Conservation (phyloP, 108 stramenopile species). For the Fragilaria crotonensis region DNA sequence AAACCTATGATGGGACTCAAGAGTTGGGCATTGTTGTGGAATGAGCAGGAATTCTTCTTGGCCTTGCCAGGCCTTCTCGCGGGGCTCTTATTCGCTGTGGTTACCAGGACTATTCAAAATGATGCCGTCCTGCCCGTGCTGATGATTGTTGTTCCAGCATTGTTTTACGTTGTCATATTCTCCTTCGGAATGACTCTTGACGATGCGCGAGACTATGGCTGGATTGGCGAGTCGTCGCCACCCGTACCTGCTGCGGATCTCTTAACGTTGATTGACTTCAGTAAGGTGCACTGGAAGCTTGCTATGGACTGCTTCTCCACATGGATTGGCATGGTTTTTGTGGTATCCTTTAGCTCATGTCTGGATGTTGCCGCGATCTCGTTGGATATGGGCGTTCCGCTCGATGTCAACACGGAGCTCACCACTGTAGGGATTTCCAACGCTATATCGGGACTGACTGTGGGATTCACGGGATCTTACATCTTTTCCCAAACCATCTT, state of each 20-base stretch:
- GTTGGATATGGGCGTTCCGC: slow-evolving; percentile 85
- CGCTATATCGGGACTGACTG: slow-evolving; percentile 66
- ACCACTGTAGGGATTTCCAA: slow-evolving; percentile 91
- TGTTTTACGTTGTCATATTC: slow-evolving; percentile 74
- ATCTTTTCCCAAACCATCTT: slow-evolving; percentile 99
- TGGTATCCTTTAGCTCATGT: slow-evolving; percentile 95
- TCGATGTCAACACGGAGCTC: slow-evolving; percentile 90
- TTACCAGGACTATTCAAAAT: slow-evolving; percentile 40
- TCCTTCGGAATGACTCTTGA: slow-evolving; percentile 35
- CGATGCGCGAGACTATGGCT: slow-evolving; percentile 66
- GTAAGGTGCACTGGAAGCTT: slow-evolving; percentile 70
- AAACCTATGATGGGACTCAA: slow-evolving; percentile 48
- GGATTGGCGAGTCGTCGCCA: slow-evolving; percentile 71
- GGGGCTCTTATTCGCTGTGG: slow-evolving; percentile 65
- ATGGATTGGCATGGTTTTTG: slow-evolving; percentile 95
- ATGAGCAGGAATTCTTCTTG: slow-evolving; percentile 42
- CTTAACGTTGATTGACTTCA: slow-evolving; percentile 60
- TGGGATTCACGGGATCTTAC: slow-evolving; percentile 92
- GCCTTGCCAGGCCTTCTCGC: slow-evolving; percentile 73
- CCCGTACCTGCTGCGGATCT: slow-evolving; percentile 63
- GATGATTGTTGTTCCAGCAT: slow-evolving; percentile 76
- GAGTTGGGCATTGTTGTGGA: slow-evolving; percentile 64
- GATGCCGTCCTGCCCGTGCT: slow-evolving; percentile 68
- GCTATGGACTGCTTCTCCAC: slow-evolving; percentile 56
- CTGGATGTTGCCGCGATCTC: slow-evolving; percentile 91